Conservation (phyloP, 139 green algal genomes). For the Chlorella vulgaris region DNA sequence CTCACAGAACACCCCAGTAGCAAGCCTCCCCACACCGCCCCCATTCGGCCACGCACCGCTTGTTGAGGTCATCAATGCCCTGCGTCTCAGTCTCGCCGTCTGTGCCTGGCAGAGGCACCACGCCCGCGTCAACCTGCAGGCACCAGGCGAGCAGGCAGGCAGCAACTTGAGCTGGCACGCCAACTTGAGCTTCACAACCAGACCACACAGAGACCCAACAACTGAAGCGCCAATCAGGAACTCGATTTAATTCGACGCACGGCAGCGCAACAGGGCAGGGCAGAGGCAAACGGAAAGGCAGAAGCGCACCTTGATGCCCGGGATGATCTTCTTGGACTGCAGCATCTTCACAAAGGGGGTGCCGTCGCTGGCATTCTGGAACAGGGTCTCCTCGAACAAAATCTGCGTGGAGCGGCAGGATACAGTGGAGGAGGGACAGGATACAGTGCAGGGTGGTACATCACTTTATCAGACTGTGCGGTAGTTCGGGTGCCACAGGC, state of each 20-base stretch:
- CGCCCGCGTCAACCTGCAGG: constrained; percentile 54
- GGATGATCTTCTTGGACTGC: constrained; percentile 60
- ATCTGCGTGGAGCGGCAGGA: constrained; percentile 57
- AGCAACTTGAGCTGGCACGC: too few species aligned
- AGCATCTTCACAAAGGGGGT: constrained; percentile 76
- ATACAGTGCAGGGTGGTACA: too few species aligned
- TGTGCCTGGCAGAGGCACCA: constrained; percentile 66
- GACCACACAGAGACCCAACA: too few species aligned
- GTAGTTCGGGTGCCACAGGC: too few species aligned
- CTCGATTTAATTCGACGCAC: too few species aligned
- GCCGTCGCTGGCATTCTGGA: constrained; percentile 65
- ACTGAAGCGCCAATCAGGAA: too few species aligned
- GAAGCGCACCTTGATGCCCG: constrained; percentile 52
- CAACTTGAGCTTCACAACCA: too few species aligned
- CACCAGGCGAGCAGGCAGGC: neutral
- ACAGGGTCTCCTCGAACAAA: constrained; percentile 96
- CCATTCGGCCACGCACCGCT: constrained; percentile 37
- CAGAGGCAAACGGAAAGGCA: neutral
- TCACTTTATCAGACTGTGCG: too few species aligned
- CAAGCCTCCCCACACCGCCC: neutral
- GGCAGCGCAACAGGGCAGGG: too few species aligned
- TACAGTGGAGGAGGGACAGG: neutral
- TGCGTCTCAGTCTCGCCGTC: constrained; percentile 64
- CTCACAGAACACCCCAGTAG: too few species aligned
- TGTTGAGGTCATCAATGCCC: constrained; percentile 81